Base-by-base conservation (phyloP, 2,329 filamentous ascomycete species). In the Aspergillus neotritici region DNA sequence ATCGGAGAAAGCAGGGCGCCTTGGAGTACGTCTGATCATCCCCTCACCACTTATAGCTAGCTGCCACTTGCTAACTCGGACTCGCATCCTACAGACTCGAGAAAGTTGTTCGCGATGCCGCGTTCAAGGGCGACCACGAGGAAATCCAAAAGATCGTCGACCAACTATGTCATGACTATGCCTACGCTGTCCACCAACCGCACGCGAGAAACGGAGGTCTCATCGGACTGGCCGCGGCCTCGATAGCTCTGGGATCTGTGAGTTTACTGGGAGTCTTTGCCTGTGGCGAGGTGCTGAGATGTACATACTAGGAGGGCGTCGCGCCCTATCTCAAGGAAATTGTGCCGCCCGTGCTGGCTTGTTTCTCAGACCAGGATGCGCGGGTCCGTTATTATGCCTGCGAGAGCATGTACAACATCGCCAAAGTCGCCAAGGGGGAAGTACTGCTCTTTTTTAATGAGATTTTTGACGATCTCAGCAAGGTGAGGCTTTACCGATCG, bases 321-420 rank as follows among this genome's bases (percentile, higher is more conserved):
- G 89, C 93, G 28, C 84, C 84, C 48, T 96, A 97, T 64, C 78
- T 98, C 39, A 84, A 89, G 62, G 84, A 90, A 57, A 97, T 98
- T 56, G 91, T 98, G 0, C 91, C 91, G 35, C 94, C 94, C 3
- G 93, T 98, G 4, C 78, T 98, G 35, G 93, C 93, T 40, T 98
- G 94, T 73, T 98, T 98, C 68, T 87, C 87, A 45, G 94, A 98
- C 57, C 93, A 97, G 72, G 93, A 98, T 84, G 90, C 93, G 21
- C 81, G 93, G 46, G 93, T 97, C 28, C 81, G 93, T 52, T 98
- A 98, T 67, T 98, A 98, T 70, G 93, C 93, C 16, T 98, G 93
- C 70, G 93, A 98, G 73, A 94, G 90, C 67, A 98, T 98, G 93
- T 98, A 98, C 72, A 98, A 98, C 68, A 98, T 98, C 62, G 90